Conservation (phyloP, 441 rosid species). For the Populus trichocarpa region DNA sequence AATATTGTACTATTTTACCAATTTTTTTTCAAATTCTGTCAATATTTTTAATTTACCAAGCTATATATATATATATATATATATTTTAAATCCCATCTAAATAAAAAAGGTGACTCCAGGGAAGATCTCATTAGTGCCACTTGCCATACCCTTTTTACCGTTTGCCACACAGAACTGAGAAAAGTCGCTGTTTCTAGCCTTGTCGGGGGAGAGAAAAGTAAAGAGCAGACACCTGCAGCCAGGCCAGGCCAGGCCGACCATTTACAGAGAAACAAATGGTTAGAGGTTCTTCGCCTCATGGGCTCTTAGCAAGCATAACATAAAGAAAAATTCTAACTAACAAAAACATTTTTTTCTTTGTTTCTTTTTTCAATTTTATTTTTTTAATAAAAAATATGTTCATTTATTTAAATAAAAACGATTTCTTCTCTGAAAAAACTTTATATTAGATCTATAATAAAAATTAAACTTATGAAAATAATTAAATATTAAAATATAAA, state of each 20-base stretch:
- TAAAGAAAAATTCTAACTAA: slow-evolving; percentile 2
- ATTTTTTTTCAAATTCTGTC: too few relatives aligned
- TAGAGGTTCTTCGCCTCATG: slow-evolving; percentile 30
- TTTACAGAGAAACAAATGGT: slow-evolving; percentile 25
- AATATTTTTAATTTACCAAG: too few relatives aligned
- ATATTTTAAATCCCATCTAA: neutral
- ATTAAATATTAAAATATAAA: too few relatives aligned
- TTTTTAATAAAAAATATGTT: too few relatives aligned
- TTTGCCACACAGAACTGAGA: slow-evolving; percentile 40
- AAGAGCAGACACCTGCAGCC: neutral
- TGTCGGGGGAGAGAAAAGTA: slow-evolving; percentile 19
- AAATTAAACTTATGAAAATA: too few relatives aligned
- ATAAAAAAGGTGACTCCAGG: slow-evolving; percentile 8
- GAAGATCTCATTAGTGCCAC: neutral
- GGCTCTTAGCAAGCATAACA: slow-evolving; percentile 21
- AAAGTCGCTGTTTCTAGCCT: slow-evolving; percentile 48
- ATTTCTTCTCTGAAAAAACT: too few relatives aligned
- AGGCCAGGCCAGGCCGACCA: neutral
- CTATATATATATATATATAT: neutral
- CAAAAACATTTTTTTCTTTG: too few relatives aligned
- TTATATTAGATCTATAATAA: too few relatives aligned
- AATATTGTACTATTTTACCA: too few relatives aligned
- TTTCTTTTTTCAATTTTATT: too few relatives aligned
- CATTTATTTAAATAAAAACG: too few relatives aligned
- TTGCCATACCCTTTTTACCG: slow-evolving; percentile 19